phyloP scores from a whole-genome alignment of 805 yeast species.

The Yamadazyma tumulicola region DNA sequence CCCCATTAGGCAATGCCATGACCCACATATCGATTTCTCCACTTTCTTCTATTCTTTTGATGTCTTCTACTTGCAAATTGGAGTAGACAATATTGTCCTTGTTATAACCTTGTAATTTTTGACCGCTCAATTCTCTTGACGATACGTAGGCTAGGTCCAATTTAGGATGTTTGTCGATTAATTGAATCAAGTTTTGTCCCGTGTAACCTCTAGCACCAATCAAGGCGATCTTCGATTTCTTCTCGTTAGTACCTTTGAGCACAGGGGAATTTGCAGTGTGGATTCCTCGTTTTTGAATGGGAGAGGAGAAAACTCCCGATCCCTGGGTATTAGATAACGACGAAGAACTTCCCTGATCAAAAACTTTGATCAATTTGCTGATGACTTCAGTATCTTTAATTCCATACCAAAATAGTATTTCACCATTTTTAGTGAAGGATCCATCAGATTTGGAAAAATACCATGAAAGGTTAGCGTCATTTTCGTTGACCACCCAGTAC shows the following conservation, averaged over 20 bases:
- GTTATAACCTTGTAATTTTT: slow-evolving; percentile 80
- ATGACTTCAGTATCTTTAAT: slow-evolving; percentile 57
- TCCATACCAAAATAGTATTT: slow-evolving; percentile 94
- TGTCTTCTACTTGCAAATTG: slow-evolving; percentile 84
- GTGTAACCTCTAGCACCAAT: slow-evolving; percentile 99
- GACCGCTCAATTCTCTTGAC: slow-evolving; percentile 90
- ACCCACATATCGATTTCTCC: slow-evolving; percentile 94
- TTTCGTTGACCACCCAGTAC: slow-evolving; percentile 89
- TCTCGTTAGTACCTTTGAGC: slow-evolving; percentile 57
- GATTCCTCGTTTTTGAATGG: slow-evolving; percentile 51
- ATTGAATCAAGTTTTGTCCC: slow-evolving; percentile 85
- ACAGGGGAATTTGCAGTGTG: slow-evolving; percentile 67
- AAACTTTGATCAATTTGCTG: slow-evolving; percentile 57
- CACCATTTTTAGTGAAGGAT: slow-evolving; percentile 84
- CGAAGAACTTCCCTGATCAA: slow-evolving; percentile 32
- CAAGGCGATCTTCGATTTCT: slow-evolving; percentile 74
- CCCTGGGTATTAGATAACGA: slow-evolving; percentile 36
- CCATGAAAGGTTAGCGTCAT: slow-evolving; percentile 88
- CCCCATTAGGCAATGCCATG: slow-evolving; percentile 98
- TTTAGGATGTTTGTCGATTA: slow-evolving; percentile 84
- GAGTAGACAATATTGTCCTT: slow-evolving; percentile 78
- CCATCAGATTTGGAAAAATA: slow-evolving; percentile 92
- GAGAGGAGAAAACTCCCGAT: slow-evolving; percentile 46
- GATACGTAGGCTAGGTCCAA: slow-evolving; percentile 90
- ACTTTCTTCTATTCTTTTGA: slow-evolving; percentile 68